These are phyloP conservation scores for Ampelocalamus luodianensis DNA, from an alignment of 176 grass and related monocot species.

Conservation along the genomic window DNA sequence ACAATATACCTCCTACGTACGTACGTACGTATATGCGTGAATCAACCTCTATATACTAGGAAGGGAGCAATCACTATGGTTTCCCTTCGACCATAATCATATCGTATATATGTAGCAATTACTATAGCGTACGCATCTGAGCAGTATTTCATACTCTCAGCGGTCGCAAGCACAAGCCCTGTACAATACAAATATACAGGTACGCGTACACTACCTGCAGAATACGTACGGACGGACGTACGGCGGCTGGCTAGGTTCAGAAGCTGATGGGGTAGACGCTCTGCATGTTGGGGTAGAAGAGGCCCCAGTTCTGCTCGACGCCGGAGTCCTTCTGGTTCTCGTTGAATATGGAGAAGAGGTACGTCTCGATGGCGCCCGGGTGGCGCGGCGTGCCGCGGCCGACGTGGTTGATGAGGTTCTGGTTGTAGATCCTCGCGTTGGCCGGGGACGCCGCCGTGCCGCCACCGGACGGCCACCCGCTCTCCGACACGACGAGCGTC, in stretches of 20 bases:
- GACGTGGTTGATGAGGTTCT: conserved; percentile 73
- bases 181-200: conserved; percentile 44
- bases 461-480: conserved; percentile 67
- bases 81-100: conserved; percentile 7
- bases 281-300: conserved; percentile 82
- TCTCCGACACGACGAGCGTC: conserved; percentile 64
- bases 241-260: background rate
- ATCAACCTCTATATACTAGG: background rate
- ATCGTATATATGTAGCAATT: background rate
- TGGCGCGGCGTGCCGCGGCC: conserved; percentile 59
- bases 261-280: conserved; percentile 74
- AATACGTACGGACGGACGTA: background rate
- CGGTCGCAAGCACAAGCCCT: conserved; percentile 49
- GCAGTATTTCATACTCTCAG: conserved; percentile 38
- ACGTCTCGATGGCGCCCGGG: conserved; percentile 62
- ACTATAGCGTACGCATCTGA: conserved; percentile 56
- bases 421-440: conserved; percentile 71
- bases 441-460: conserved; percentile 24
- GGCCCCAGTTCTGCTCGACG: conserved; percentile 70
- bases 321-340: conserved; percentile 69
- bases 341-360: conserved; percentile 81
- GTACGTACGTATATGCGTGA: background rate
- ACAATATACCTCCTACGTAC: conserved; percentile 21
- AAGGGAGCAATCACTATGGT: conserved; percentile 13
- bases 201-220: background rate